Percentiles rank a stretch among this genome's conserved stretches.
phyloP scores from a whole-genome alignment of 2,329 filamentous ascomycete genomes.

The Neospermospora avenae region DNA sequence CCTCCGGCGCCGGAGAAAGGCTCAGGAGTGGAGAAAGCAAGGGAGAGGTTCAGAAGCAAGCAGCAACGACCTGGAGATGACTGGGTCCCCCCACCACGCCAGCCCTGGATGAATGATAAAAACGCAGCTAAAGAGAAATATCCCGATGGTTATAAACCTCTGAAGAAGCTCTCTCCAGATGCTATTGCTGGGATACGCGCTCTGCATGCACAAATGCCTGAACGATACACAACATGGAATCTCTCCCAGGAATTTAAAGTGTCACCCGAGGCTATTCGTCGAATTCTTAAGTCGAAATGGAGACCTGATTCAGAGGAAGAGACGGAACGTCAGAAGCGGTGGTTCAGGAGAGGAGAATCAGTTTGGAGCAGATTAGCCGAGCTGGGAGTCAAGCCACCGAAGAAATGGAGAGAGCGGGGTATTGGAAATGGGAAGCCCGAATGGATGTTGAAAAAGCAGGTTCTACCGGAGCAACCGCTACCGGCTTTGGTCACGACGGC shows the following conservation, averaged over 20 bases:
- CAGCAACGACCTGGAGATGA: slow-evolving; percentile 12
- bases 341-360: slow-evolving; percentile 57
- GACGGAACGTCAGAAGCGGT: slow-evolving; percentile 54
- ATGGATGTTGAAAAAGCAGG: slow-evolving; percentile 15
- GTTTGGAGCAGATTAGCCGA: slow-evolving; percentile 60
- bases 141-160: slow-evolving; percentile 74
- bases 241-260: slow-evolving; percentile 79
- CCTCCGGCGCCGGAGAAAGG: neutral
- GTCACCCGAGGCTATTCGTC: slow-evolving; percentile 81
- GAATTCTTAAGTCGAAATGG: slow-evolving; percentile 83
- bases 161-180: slow-evolving; percentile 86
- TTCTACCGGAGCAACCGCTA: neutral
- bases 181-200: slow-evolving; percentile 86
- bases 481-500: slow-evolving; percentile 25
- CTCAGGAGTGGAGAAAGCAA: neutral
- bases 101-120: slow-evolving; percentile 75
- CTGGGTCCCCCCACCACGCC: slow-evolving; percentile 33
- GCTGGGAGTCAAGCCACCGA: slow-evolving; percentile 59
- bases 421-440: slow-evolving; percentile 33
- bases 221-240: slow-evolving; percentile 69
- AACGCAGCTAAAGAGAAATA: slow-evolving; percentile 73
- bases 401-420: slow-evolving; percentile 49
- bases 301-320: slow-evolving; percentile 55
- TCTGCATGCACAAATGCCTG: slow-evolving; percentile 73
- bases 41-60: neutral